Percentiles rank a stretch among this genome's conserved stretches.
phyloP scores from a whole-genome alignment of 2,329 filamentous ascomycete genomes.

The Lizonia empirigonia region DNA sequence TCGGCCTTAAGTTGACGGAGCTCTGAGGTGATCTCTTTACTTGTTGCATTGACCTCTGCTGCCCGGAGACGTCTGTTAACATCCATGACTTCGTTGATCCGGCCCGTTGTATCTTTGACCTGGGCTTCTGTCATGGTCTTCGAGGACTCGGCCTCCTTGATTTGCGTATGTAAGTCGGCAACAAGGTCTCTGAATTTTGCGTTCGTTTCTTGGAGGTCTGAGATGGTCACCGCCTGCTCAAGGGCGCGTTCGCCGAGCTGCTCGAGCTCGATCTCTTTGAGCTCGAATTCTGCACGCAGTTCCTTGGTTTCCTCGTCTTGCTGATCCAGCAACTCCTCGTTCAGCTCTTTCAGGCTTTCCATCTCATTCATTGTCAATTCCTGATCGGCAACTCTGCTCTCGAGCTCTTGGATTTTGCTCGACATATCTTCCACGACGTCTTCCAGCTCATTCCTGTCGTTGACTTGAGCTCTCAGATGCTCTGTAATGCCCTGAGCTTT shows the following conservation, averaged over 20 bases:
- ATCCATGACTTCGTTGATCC: slow-evolving; percentile 94
- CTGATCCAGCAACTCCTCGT: slow-evolving; percentile 91
- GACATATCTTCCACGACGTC: slow-evolving; percentile 93
- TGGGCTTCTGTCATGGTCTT: slow-evolving; percentile 92
- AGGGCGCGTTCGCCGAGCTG: slow-evolving; percentile 76
- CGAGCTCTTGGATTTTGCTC: slow-evolving; percentile 82
- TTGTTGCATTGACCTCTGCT: slow-evolving; percentile 87
- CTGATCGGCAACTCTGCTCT: slow-evolving; percentile 82
- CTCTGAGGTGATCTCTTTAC: slow-evolving; percentile 93
- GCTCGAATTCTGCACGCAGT: slow-evolving; percentile 90
- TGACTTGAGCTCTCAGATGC: slow-evolving; percentile 87
- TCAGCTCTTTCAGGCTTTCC: slow-evolving; percentile 87
- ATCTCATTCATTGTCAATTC: slow-evolving; percentile 83
- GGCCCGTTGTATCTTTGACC: slow-evolving; percentile 84
- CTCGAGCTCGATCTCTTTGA: slow-evolving; percentile 81
- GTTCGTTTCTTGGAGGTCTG: slow-evolving; percentile 89
- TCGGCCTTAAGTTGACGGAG: slow-evolving; percentile 84
- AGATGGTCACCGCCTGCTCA: slow-evolving; percentile 78
- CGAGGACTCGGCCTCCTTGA: slow-evolving; percentile 90
- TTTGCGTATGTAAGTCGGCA: slow-evolving; percentile 78
- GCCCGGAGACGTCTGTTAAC: slow-evolving; percentile 92
- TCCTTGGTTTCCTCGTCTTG: slow-evolving; percentile 93
- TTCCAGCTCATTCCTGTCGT: slow-evolving; percentile 85
- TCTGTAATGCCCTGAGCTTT: slow-evolving; percentile 77
- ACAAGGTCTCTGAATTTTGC: slow-evolving; percentile 89